Base-by-base conservation (phyloP, 208 protist species). In the Polymyxa betae region DNA sequence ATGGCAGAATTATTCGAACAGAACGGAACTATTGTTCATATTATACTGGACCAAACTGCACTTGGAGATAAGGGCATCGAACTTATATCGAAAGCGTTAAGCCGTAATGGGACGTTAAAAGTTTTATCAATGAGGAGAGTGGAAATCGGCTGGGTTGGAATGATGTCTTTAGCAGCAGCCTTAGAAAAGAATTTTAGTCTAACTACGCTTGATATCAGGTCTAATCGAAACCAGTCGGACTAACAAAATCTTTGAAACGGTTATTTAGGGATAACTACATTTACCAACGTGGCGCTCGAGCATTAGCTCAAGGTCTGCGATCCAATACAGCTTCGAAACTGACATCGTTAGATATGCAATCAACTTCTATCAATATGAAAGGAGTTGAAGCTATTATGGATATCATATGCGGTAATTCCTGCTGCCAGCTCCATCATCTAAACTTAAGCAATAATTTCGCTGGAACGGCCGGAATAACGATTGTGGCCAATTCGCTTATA, bases 391-490 rank as follows among this genome's bases (percentile, higher is more conserved):
- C 72, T 12, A 5, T 82, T 5, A 16, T 43, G 16, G 35, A 45
- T 5, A 12, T 82, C 35, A 5, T 82, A 5, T 20, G 5, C 35
- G 16, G 35, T 43, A 20, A 35, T 35, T 35, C 40, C 72, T 20
- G 72, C n/a, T 82, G n/a, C n/a, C 72, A 5, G 16, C 5, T 82
- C n/a, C 10, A 5, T 12, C 72, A 82, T 43, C 5, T 82, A 5
- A 82, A 82, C 72, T n/a, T 82, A 20, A 40, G 72, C 72, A 82
- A 82, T n/a, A 82, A 82, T 43, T 45, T 43, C n/a, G 72, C n/a
- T 5, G 72, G 72, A 5, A 5, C 72, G 35, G 35, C 5, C 35
- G 72, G 72, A 12, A 35, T 35, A 5, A 43, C 72, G 12, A 82
- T 5, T 35, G 16, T 82, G n/a, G 72, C 72, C 35, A 45, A 35